A percentile compares a stretch with the other conserved stretches of the same genome.
These are phyloP conservation scores for Vitis rupestris DNA, from an alignment of 164 flowering plant species.

Conservation along the genomic window DNA sequence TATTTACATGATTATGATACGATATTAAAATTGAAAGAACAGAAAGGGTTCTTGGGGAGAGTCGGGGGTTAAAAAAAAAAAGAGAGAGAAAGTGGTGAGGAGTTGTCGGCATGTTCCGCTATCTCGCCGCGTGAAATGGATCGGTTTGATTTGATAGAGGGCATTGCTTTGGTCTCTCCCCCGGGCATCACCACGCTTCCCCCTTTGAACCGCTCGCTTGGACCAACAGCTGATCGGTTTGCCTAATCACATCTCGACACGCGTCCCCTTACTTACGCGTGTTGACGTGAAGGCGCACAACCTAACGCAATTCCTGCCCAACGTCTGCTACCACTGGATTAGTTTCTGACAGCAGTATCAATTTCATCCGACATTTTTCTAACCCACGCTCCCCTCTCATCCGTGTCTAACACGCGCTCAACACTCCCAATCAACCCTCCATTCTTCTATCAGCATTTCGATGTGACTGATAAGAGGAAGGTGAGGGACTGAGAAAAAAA, in stretches of 20 bases:
- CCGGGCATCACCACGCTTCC: constrained; percentile 7
- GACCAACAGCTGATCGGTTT: constrained; percentile 21
- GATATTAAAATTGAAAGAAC: background rate
- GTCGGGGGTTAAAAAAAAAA: too few relatives aligned
- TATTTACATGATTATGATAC: too few relatives aligned
- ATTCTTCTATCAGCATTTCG: too few relatives aligned
- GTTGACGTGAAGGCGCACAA: constrained; percentile 10
- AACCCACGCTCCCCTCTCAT: background rate
- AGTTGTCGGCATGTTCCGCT: constrained; percentile 28
- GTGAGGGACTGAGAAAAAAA: too few relatives aligned
- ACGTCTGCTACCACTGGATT: background rate
- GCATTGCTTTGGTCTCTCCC: background rate
- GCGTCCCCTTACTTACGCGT: constrained; percentile 24
- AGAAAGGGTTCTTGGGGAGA: background rate
- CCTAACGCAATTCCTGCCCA: constrained; percentile 13
- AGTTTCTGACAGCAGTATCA: constrained; percentile 16
- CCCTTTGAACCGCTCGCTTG: constrained; percentile 35
- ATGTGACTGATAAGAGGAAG: background rate
- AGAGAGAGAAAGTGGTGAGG: background rate
- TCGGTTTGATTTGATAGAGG: constrained; percentile 8
- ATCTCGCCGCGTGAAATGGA: constrained; percentile 29
- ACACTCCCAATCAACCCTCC: too few relatives aligned
- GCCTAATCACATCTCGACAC: constrained; percentile 16
- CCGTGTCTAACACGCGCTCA: background rate
- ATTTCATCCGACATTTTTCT: constrained; percentile 9